phyloP scores from a whole-genome alignment of 805 yeast genomes.

The Yamadazyma akitaensis region DNA sequence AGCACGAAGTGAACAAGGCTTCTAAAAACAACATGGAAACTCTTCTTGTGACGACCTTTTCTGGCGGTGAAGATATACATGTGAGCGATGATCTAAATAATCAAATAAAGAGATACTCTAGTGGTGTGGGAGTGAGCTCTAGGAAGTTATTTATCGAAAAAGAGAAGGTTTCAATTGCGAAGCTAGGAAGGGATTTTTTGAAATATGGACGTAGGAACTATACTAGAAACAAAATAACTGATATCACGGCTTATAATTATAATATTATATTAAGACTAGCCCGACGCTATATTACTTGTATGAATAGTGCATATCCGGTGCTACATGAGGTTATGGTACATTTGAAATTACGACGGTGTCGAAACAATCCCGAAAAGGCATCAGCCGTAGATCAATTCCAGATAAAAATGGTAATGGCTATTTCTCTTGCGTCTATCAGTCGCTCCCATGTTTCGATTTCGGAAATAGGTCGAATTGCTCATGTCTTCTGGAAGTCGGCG shows the following conservation, averaged over 20 bases:
- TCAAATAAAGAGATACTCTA: constrained; percentile 9
- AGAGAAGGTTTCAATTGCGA: constrained; percentile 12
- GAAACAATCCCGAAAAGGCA: constrained; percentile 8
- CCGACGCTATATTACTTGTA: constrained; percentile 11
- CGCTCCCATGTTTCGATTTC: constrained; percentile 13
- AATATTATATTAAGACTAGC: constrained; percentile 8
- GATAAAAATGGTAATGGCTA: constrained; percentile 13
- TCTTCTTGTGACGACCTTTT: constrained; percentile 4
- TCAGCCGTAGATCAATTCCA: constrained; percentile 10
- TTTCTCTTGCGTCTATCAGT: constrained; percentile 12
- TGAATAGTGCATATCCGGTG: constrained; percentile 15
- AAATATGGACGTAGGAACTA: constrained; percentile 11
- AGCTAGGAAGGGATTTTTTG: constrained; percentile 12
- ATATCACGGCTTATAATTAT: constrained; percentile 12
- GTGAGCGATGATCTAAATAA: constrained; percentile 11
- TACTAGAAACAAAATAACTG: constrained; percentile 7
- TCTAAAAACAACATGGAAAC: constrained; percentile 4
- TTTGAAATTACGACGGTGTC: constrained; percentile 8
- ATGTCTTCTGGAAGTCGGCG: constrained; percentile 14
- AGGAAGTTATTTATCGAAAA: constrained; percentile 12
- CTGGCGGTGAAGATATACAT: not conserved
- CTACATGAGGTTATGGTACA: constrained; percentile 12
- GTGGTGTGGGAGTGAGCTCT: constrained; percentile 3
- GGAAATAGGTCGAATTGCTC: constrained; percentile 14
- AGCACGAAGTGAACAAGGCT: constrained; percentile 1